Evolutionary conservation across 1,139 yeast genomes (phyloP).

Genomic region (Kurtzmaniella quercitrusa): DNA sequence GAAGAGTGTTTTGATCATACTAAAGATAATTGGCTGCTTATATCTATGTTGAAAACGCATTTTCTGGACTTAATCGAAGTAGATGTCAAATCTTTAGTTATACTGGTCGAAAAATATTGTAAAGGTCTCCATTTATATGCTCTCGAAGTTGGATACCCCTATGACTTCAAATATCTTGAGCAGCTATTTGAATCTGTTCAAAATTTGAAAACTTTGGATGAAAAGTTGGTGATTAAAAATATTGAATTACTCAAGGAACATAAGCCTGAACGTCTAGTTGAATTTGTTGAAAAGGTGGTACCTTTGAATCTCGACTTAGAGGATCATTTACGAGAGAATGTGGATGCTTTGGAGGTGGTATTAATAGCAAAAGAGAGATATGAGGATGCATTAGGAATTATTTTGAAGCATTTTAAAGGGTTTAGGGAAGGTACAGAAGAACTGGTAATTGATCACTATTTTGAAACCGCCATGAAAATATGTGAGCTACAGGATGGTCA

Average conservation of each 20-base stretch:
- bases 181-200: background rate
- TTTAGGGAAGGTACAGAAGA: constrained; percentile 13
- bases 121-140: constrained; percentile 37
- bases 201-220: constrained; percentile 21
- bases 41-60: constrained; percentile 30
- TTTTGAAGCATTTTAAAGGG: constrained; percentile 19
- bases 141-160: constrained; percentile 22
- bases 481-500: constrained; percentile 22
- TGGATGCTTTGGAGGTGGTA: constrained; percentile 31
- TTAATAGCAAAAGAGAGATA: constrained; percentile 18
- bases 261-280: constrained; percentile 13
- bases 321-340: constrained; percentile 2
- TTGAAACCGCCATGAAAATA: constrained; percentile 33
- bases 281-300: constrained; percentile 15
- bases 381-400: constrained; percentile 24
- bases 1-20: constrained; percentile 36
- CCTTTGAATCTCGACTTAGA: constrained; percentile 14
- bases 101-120: constrained; percentile 29
- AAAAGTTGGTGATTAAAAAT: constrained; percentile 23
- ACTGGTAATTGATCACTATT: constrained; percentile 21
- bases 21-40: constrained; percentile 31
- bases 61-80: constrained; percentile 33
- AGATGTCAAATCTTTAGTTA: constrained; percentile 35
- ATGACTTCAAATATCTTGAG: background rate
- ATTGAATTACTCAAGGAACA: constrained; percentile 26